Evolutionary conservation across 495 filamentous ascomycete species (phyloP).

Genomic region (Aspergillus campestris): DNA sequence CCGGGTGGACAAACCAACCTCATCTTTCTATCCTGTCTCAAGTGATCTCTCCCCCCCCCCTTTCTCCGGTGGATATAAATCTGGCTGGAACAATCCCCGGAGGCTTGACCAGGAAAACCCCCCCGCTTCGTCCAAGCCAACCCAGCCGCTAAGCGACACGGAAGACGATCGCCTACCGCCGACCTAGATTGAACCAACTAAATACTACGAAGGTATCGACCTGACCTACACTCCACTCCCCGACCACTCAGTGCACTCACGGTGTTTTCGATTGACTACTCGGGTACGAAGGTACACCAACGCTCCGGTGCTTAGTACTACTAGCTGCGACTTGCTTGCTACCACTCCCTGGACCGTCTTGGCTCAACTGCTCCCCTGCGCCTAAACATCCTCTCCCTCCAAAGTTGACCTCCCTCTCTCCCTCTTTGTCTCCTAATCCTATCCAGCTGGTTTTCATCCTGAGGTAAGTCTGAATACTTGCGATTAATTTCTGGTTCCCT

Average conservation of each 20-base stretch:
- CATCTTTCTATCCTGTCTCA: no score
- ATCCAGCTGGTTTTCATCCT: conserved; percentile 1
- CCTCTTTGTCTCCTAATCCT: conserved; percentile 5
- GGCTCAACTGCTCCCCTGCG: conserved; percentile 13
- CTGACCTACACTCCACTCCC: no score
- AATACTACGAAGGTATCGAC: no score
- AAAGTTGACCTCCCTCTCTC: background rate
- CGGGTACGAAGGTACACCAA: no score
- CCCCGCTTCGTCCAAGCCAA: conserved; percentile 13
- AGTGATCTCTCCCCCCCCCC: no score
- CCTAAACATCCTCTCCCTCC: conserved; percentile 2
- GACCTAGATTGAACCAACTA: conserved; percentile 4
- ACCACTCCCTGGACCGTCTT: conserved; percentile 15
- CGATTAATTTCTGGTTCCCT: conserved; percentile 11
- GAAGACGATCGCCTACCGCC: conserved; percentile 30
- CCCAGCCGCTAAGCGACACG: conserved; percentile 40
- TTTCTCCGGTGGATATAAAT: no score
- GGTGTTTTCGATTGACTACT: no score
- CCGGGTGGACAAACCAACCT: no score
- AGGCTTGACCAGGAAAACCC: background rate
- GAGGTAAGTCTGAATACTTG: conserved; percentile 13
- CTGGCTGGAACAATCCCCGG: no score
- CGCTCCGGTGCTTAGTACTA: no score
- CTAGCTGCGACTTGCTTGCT: no score
- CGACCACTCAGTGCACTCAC: no score